phyloP scores from a whole-genome alignment of 176 grass and related monocot species.

The Phoenix dactylifera region DNA sequence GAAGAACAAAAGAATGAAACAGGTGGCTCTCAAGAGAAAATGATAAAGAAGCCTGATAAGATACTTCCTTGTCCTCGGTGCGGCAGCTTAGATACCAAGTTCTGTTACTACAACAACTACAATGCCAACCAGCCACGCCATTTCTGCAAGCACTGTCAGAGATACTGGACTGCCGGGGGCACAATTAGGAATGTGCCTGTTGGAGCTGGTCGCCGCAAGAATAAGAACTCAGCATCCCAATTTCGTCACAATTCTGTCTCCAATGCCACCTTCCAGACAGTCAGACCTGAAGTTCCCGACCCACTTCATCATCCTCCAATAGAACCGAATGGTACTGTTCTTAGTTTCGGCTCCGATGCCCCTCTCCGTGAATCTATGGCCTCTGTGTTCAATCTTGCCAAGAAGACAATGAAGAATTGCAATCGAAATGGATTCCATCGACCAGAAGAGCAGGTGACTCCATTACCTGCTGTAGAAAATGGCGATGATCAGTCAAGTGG shows the following conservation, averaged over 20 bases:
- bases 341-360: constrained; percentile 8
- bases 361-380: not conserved
- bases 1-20: too few relatives aligned
- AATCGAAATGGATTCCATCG: constrained; percentile 1
- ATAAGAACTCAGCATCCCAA: not conserved
- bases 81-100: constrained; percentile 29
- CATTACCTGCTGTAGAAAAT: not conserved
- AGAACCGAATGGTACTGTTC: constrained; percentile 7
- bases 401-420: not conserved
- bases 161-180: constrained; percentile 93
- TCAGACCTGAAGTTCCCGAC: not conserved
- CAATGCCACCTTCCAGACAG: not conserved
- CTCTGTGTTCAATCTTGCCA: not conserved
- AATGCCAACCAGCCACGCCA: constrained; percentile 93
- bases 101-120: constrained; percentile 99
- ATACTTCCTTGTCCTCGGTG: constrained; percentile 18
- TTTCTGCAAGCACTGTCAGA: constrained; percentile 99
- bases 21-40: not conserved
- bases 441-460: not conserved
- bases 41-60: constrained; percentile 18
- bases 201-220: constrained; percentile 20
- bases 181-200: constrained; percentile 29
- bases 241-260: not conserved
- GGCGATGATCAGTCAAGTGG: not conserved
- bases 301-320: not conserved